Base-by-base conservation (phyloP, 2,329 filamentous ascomycete species). In the Penicillium glabrum region DNA sequence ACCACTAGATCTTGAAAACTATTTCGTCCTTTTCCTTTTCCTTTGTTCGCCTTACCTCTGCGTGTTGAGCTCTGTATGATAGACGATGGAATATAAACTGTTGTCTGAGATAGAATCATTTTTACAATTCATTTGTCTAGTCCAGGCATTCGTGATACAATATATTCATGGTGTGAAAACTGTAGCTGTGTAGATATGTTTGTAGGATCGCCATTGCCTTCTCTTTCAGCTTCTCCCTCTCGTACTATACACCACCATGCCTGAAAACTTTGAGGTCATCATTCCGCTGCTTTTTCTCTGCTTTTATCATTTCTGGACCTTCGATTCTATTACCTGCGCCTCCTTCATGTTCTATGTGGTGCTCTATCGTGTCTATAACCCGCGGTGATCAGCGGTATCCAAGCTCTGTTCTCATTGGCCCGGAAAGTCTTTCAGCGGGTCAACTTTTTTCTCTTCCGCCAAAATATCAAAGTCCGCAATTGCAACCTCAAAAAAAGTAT, bases 1-100 rank as follows among this genome's bases (percentile, higher is more conserved):
- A 75, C 70, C 73, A 74, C 59, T 60, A 73, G 73, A 60, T 57
- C 61, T 61, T 67, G 64, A 65, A 61, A 57, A 66, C 39, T 59
- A 62, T 41, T 61, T 64, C 61, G 63, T 64, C 58, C 57, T 66
- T 66, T 61, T 67, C 58, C 69, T 63, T 66, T 69, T 68, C 67
- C 62, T 69, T 67, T 74, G 66, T 70, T 60, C 49, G 60, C 65
- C 68, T 63, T 64, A 58, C 46, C 41, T 64, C 61, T 41, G 27
- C 33, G 67, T 60, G 61, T 65, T 74, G 71, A 73, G 71, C 69
- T 74, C 69, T 77, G 75, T 77, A 77, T 75, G 71, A 77, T 77
- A 77, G 75, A 77, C 71, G 74, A 77, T 76, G 75, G 75, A 75
- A 76, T 75, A 66, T 69, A 73, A 70, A 70, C 72, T 75, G 71